Conservation (phyloP, 768 basidiomycete species). For the Cubamyces sp. region DNA sequence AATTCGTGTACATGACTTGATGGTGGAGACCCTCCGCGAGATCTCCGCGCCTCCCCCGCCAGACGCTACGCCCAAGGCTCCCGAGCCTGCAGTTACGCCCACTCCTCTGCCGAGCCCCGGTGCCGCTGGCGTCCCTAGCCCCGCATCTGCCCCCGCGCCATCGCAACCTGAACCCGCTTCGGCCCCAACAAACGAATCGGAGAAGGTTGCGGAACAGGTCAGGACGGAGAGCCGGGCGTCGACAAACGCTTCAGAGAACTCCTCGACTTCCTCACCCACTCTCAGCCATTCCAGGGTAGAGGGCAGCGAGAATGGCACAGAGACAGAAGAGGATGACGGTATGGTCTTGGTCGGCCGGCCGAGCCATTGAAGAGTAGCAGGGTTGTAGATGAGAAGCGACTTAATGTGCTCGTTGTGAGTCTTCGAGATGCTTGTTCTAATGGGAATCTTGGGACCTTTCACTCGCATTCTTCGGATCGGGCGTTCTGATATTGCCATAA, state of each 20-base stretch:
- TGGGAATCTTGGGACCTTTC: conserved; percentile 2
- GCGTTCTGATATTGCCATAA: not conserved
- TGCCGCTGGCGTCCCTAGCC: not conserved
- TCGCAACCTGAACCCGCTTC: conserved; percentile 14
- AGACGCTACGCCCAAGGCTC: conserved; percentile 21
- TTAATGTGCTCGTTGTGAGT: conserved; percentile 8
- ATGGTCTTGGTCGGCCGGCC: conserved; percentile 80
- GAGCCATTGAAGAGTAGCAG: conserved; percentile 5
- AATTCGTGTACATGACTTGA: conserved; percentile 69
- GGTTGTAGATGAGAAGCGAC: not conserved
- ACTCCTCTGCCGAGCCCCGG: conserved; percentile 2
- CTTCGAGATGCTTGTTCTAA: conserved; percentile 10
- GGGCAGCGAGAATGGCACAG: conserved; percentile 65
- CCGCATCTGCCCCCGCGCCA: conserved; percentile 5
- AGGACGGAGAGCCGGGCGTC: conserved; percentile 36
- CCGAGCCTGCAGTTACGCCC: conserved; percentile 7
- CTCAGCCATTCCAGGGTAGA: conserved; percentile 41
- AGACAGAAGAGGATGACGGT: conserved; percentile 85
- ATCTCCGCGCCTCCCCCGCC: conserved; percentile 64
- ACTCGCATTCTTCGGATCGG: not conserved
- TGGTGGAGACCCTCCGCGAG: conserved; percentile 77
- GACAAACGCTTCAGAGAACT: conserved; percentile 35
- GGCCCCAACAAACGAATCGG: not conserved
- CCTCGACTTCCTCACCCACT: conserved; percentile 32
- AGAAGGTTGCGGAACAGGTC: conserved; percentile 16